Evolutionary conservation across 768 basidiomycete genomes (phyloP), one percentile per base, ranked within the genome.

Genomic region (Arthromyces matolae): DNA sequence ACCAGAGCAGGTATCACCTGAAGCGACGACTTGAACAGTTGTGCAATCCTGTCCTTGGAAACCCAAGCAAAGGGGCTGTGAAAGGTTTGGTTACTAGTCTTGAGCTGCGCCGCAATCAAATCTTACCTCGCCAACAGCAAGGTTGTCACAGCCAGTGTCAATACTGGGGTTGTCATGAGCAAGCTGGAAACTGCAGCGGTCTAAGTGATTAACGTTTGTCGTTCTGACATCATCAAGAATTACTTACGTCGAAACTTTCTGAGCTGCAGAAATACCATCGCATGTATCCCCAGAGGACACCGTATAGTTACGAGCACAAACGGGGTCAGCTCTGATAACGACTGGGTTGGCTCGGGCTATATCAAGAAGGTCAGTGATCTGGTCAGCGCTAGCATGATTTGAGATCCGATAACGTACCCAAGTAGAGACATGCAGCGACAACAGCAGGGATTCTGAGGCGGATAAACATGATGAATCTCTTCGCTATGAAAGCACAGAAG

Each of bases 61-160:
- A 16, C 79, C 83, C 47, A 88, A 71, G 63, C 85, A 88, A 47
- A 83, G 56, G 14, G 57, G 33, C 68, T 78, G 52, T 22, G 16
- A 22, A 9, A 25, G 24, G 20, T 12, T 4, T 8, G 31, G 23
- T 9, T 25, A 24, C n/a, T n/a, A n/a, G n/a, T n/a, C n/a, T n/a
- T n/a, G n/a, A n/a, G n/a, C n/a, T n/a, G n/a, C n/a, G n/a, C n/a
- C n/a, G n/a, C n/a, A n/a, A n/a, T n/a, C n/a, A n/a, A n/a, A n/a
- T n/a, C 64, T 45, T 42, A 76, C 79, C 68, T 80, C 69, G 45
- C 74, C 80, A 9, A 68, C 52, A n/a, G 59, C 58, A 36, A 88
- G 71, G 66, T 88, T 81, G 40, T 68, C 64, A 62, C 87, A 88
- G 18, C 54, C 60, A 1, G 75, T 46, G 59, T 83, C 70, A 57